These are phyloP conservation scores for Saccharomycopsis synnaedendra DNA, from an alignment of 805 yeast genomes.

Conservation along the genomic window DNA sequence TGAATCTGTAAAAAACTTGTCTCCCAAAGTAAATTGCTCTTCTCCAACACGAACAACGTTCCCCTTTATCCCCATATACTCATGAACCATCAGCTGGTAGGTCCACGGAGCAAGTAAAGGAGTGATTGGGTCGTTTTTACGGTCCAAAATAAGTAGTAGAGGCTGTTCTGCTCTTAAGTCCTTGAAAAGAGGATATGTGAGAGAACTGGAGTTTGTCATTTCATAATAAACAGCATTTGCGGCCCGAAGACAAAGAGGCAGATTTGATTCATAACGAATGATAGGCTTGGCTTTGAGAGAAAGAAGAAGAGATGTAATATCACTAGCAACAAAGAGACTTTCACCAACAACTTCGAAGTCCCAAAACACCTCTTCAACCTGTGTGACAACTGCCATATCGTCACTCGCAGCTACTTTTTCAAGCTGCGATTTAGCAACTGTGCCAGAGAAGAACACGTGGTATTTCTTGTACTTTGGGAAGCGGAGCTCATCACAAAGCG, in stretches of 20 bases:
- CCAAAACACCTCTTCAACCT: constrained; percentile 74
- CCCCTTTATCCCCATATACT: constrained; percentile 69
- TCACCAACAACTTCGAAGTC: constrained; percentile 70
- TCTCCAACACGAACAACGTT: constrained; percentile 64
- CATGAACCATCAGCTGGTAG: constrained; percentile 95
- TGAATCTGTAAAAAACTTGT: constrained; percentile 64
- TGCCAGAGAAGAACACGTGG: constrained; percentile 68
- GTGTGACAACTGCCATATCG: constrained; percentile 65
- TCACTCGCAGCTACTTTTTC: constrained; percentile 89
- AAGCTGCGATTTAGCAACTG: constrained; percentile 61
- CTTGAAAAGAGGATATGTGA: constrained; percentile 15
- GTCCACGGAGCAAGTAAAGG: constrained; percentile 96
- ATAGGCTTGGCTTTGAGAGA: constrained; percentile 71
- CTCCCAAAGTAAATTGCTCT: constrained; percentile 40
- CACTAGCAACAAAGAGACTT: constrained; percentile 15
- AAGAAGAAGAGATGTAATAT: constrained; percentile 35
- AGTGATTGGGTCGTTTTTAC: constrained; percentile 86
- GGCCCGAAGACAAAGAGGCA: constrained; percentile 51
- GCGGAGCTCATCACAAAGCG: constrained; percentile 53
- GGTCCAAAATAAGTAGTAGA: constrained; percentile 61
- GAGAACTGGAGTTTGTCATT: constrained; percentile 29
- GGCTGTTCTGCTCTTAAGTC: constrained; percentile 52
- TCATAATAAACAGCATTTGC: constrained; percentile 55
- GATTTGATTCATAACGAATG: constrained; percentile 65
- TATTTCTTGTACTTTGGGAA: constrained; percentile 75